Evolutionary conservation across 805 yeast genomes (phyloP), one percentile per base, ranked within the genome.

Genomic region (Crinitomyces ghanaensis): DNA sequence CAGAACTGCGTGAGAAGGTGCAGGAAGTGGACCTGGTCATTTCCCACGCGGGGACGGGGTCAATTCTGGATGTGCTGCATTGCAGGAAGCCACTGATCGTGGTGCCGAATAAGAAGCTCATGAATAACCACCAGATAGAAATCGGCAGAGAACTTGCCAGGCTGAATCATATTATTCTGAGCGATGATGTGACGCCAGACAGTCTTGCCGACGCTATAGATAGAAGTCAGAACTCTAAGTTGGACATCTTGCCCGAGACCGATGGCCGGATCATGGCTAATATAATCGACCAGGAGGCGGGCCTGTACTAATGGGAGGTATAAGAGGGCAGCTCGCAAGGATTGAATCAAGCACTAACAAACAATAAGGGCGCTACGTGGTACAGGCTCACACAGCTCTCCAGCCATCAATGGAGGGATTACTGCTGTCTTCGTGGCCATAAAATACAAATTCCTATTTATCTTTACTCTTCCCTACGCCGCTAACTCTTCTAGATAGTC

Each of bases 31-130:
- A 73, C 32, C 44, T 83, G 27, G 81, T 88, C 7, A 66, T 91
- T 8, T 75, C 95, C 0, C 97, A 91, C 52, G 96, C 94, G 0
- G 79, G 80, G 1, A 83, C 97, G 0, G 98, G 98, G 2, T 82
- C 95, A 0, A 80, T 88, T 5, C 54, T 91, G 18, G 98, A 88
- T 48, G 66, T 81, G 0, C 54, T 84, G 23, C 63, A 91, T 49
- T 37, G 55, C 11, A 34, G 56, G 1, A 76, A 72, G 48, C 71
- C 68, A 16, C 57, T 84, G 36, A 59, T 86, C 1, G 85, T 80
- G 5, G 77, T 84, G 19, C 70, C 75, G 6, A 88, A 88, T 52
- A 66, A 68, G 7, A 44, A 53, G 4, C 65, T 91, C n/a, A 80
- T 83, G 82, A 82, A 82, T 51, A 82, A 85, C 50, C 96, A 86